These are phyloP conservation scores for Porosira glacialis DNA, from an alignment of 352 stramenopile species.

Conservation along the genomic window DNA sequence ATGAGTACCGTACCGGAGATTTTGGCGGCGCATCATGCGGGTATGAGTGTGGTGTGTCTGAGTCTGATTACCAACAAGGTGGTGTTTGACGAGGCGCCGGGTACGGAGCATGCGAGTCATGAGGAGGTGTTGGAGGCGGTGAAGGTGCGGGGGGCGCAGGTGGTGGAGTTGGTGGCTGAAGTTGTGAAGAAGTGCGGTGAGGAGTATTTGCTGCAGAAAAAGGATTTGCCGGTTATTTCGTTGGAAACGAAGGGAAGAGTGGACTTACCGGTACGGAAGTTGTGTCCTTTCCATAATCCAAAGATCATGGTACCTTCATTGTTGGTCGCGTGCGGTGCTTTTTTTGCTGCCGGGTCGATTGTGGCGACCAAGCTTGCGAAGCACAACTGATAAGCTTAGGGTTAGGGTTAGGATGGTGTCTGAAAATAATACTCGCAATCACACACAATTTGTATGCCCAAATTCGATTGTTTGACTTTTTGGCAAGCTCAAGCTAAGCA, in stretches of 20 bases:
- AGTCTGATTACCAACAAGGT: slow-evolving; percentile 94
- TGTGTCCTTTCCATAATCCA: no score
- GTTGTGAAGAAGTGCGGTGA: slow-evolving; percentile 54
- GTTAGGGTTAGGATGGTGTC: no score
- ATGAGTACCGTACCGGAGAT: slow-evolving; percentile 95
- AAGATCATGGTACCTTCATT: no score
- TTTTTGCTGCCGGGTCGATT: no score
- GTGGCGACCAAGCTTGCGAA: no score
- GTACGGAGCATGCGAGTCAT: slow-evolving; percentile 82
- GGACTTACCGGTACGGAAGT: no score
- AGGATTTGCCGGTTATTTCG: slow-evolving; percentile 19
- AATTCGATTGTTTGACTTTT: no score
- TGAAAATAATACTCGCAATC: no score
- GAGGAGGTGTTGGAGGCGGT: slow-evolving; percentile 90
- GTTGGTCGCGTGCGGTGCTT: no score
- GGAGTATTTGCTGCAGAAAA: slow-evolving; percentile 7
- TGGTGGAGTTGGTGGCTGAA: slow-evolving; percentile 77
- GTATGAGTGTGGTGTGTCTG: slow-evolving; percentile 91
- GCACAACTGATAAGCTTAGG: no score
- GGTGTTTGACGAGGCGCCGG: slow-evolving; percentile 44
- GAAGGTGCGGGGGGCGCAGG: slow-evolving; percentile 51
- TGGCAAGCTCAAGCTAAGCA: no score
- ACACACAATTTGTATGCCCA: no score
- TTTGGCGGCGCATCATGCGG: slow-evolving; percentile 91
- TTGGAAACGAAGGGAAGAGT: slow-evolving; percentile 35